Base-by-base conservation (phyloP, 768 basidiomycete species). In the Pisolithus tinctorius region DNA sequence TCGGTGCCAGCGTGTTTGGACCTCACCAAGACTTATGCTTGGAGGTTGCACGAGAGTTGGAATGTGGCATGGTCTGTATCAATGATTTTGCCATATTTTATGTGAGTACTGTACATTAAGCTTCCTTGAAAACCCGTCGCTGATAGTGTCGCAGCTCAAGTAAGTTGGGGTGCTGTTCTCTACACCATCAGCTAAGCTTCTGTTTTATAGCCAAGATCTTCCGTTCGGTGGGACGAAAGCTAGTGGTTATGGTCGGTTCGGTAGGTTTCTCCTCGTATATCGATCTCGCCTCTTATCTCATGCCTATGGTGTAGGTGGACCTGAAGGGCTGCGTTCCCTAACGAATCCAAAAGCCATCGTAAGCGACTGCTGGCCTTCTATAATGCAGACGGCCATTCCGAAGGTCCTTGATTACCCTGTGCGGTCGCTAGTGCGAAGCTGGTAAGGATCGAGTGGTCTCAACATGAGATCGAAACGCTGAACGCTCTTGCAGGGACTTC, bases 31-130 rank as follows among this genome's bases (percentile, higher is more conserved):
- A 79, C 38, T 72, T 86, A 40, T 93, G 91, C 61, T 58, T 90
- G 48, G 73, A 84, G 45, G 86, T 98, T 20, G 93, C 93, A 27
- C 82, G 83, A 58, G 71, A 74, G 45, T 72, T 99, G 47, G 83
- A 95, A 48, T 94, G 92, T 60, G 95, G 95, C 43, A 98, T 99
- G 96, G 95, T 98, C 3, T 85, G 93, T 17, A 77, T 96, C 55
- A 98, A 98, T 60, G 96, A 98, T 71, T 96, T 92, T 63, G 93
- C 81, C 11, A 85, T 87, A 7, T 92, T 84, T 70, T 92, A 93
- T 63, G 83, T 89, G 62, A 73, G 83, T 74, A 55, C 44, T 30
- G 10, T 29, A 34, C 37, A 13, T 30, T 17, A 55, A 44, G 34
- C 44, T 49, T 46, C 51, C n/a, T 36, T 42, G 25, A 36, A 44